Base-by-base conservation (phyloP, 2,329 filamentous ascomycete species). In the Phaeosphaeria sp. region DNA sequence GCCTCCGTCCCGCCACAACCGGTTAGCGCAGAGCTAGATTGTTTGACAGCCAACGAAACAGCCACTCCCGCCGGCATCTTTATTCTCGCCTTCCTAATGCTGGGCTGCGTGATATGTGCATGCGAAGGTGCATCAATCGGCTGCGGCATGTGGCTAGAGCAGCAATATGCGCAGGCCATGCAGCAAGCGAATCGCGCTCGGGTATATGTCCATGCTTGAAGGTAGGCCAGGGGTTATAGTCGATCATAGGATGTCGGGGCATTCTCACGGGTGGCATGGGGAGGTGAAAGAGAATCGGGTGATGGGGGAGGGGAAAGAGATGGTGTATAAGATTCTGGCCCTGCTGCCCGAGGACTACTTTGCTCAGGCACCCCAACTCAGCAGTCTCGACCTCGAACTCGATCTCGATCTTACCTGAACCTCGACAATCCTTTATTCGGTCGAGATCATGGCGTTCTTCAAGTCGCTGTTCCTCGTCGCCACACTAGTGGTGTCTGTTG, bases 401-500 rank as follows among this genome's bases (percentile, higher is more conserved):
- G 5, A 3, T 13, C 30, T 13, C 30, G 15, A 36, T n/a, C n/a
- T n/a, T n/a, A n/a, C n/a, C 30, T 36, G 30, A 7, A 7, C 5
- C 30, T 36, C 30, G 30, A 36, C 21, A 5, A 9, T 47, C 36
- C 9, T 48, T 53, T 56, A 45, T 53, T 51, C 18, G 21, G 17
- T 25, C 30, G 40, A 40, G 20, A 63, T 17, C 22, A 68, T 68
- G 66, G 42, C 51, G 49, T 51, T 63, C 43, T 48, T 36, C 5
- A 36, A 36, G 15, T 36, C 30, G 5, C 30, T 36, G 30, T 36
- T 67, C 24, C 11, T 60, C 40, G 46, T 53, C 25, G 47, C 55
- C 36, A 51, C 56, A 13, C 30, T 64, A n/a, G 59, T 59, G 47
- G 57, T 52, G n/a, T 54, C 65, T 49, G 45, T 63, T 13, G 66